A percentile compares a stretch with the other conserved stretches of the same genome.
phyloP scores from a whole-genome alignment of 2,329 filamentous ascomycete species.

The Paraphoma chrysanthemicola region DNA sequence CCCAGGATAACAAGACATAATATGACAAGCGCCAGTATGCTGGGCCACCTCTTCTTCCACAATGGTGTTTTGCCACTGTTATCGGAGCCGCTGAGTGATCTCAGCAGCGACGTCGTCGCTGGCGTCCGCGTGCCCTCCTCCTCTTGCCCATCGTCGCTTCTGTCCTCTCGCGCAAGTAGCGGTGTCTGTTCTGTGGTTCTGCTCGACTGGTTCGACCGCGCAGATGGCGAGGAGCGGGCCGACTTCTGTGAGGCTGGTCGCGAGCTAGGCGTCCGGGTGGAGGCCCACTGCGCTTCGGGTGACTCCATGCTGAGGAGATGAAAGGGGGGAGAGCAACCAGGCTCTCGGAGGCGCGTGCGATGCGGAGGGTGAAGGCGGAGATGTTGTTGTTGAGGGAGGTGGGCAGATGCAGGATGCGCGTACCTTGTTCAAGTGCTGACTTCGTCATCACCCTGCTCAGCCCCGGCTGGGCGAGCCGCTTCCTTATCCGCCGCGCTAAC shows the following conservation, averaged over 20 bases:
- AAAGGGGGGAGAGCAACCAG: slow-evolving; percentile 2
- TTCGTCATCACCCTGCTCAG: slow-evolving; percentile 19
- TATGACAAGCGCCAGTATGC: slow-evolving; percentile 73
- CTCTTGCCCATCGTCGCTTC: slow-evolving; percentile 32
- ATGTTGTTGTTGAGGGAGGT: slow-evolving; percentile 5
- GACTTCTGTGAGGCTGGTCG: slow-evolving; percentile 48
- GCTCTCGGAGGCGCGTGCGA: slow-evolving; percentile 16
- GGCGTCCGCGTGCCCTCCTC: slow-evolving; percentile 28
- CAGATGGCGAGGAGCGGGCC: slow-evolving; percentile 40
- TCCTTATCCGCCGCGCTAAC: slow-evolving; percentile 3
- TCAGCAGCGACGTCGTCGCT: slow-evolving; percentile 46
- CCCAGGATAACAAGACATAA: slow-evolving; percentile 68
- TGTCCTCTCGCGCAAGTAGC: slow-evolving; percentile 41
- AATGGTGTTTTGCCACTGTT: slow-evolving; percentile 32
- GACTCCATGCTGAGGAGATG: slow-evolving; percentile 37
- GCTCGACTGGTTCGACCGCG: slow-evolving; percentile 39
- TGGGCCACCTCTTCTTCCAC: slow-evolving; percentile 72
- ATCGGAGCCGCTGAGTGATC: slow-evolving; percentile 38
- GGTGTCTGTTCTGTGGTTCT: slow-evolving; percentile 50
- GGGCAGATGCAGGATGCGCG: neutral
- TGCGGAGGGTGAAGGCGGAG: neutral
- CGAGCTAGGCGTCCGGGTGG: slow-evolving; percentile 45
- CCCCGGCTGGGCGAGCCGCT: slow-evolving; percentile 15
- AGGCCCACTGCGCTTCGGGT: slow-evolving; percentile 45
- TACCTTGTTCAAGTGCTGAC: slow-evolving; percentile 4